Conservation (phyloP, 78 protist genomes). For the Anaeramoeba ignava region DNA sequence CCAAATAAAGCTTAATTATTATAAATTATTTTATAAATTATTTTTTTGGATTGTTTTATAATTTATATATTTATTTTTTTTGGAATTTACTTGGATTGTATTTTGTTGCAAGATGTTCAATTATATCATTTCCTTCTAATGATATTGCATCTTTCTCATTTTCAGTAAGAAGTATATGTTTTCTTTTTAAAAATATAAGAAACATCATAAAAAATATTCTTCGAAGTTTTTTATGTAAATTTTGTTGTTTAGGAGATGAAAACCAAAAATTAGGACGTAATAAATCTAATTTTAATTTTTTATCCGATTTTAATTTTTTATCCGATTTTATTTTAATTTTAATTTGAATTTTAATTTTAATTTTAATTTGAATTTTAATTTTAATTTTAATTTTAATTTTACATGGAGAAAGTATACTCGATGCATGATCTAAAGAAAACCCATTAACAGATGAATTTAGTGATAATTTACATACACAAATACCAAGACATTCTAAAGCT, state of each 20-base stretch:
- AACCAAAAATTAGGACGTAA: neutral
- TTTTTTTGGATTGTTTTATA: no score
- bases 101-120: neutral
- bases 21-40: neutral
- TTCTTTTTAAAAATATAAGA: neutral
- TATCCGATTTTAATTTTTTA: no score
- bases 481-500: neutral
- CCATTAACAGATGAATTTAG: no score
- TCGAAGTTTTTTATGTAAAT: neutral
- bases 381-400: no score
- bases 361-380: no score
- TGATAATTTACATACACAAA: no score
- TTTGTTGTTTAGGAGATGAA: neutral
- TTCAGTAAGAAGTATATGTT: neutral
- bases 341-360: no score
- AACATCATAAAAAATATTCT: neutral
- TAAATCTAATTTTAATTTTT: constrained; percentile 4
- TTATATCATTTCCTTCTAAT: neutral
- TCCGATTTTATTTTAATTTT: no score
- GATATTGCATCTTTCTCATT: neutral
- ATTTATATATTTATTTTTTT: neutral
- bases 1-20: neutral
- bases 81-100: neutral
- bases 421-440: no score
- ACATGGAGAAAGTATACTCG: no score